Evolutionary conservation across 2,329 filamentous ascomycete genomes (phyloP).

Genomic region (Curvularia sp.): DNA sequence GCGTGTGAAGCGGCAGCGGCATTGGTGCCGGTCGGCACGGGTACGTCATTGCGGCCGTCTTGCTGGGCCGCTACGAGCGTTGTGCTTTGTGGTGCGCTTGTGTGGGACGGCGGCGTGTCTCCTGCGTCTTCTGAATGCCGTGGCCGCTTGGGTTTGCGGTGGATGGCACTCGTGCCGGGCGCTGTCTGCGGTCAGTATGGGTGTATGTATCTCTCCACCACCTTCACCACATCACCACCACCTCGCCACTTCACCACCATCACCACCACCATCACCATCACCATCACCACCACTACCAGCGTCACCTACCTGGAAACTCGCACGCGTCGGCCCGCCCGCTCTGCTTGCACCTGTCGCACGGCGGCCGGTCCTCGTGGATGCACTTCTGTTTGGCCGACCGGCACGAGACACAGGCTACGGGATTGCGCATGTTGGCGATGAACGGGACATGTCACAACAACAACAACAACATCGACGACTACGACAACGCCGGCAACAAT

Average conservation of each 20-base stretch:
- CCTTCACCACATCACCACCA: not conserved
- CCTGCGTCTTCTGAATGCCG: conserved; percentile 37
- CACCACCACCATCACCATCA: not conserved
- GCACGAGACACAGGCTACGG: conserved; percentile 50
- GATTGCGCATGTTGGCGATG: conserved; percentile 46
- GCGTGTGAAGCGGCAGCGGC: conserved; percentile 28
- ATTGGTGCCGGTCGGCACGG: conserved; percentile 37
- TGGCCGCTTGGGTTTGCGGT: conserved; percentile 49
- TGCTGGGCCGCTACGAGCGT: conserved; percentile 23
- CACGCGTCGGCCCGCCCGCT: conserved; percentile 43
- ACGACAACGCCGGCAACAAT: not conserved
- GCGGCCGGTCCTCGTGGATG: conserved; percentile 50
- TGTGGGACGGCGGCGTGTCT: conserved; percentile 25
- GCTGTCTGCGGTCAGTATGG: conserved; percentile 27
- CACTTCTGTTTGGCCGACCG: conserved; percentile 52
- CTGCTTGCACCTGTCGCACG: conserved; percentile 50
- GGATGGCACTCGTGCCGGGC: conserved; percentile 49
- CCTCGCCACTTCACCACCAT: too few relatives aligned
- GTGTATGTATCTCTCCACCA: too few relatives aligned
- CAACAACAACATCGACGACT: not conserved
- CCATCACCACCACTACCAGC: not conserved
- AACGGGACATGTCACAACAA: not conserved
- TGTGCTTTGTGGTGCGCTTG: not conserved
- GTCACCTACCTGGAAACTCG: conserved; percentile 25
- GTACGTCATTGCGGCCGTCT: conserved; percentile 30